These are phyloP conservation scores for Hypomontagnella monticulosa DNA, from an alignment of 495 filamentous ascomycete genomes.

Conservation along the genomic window DNA sequence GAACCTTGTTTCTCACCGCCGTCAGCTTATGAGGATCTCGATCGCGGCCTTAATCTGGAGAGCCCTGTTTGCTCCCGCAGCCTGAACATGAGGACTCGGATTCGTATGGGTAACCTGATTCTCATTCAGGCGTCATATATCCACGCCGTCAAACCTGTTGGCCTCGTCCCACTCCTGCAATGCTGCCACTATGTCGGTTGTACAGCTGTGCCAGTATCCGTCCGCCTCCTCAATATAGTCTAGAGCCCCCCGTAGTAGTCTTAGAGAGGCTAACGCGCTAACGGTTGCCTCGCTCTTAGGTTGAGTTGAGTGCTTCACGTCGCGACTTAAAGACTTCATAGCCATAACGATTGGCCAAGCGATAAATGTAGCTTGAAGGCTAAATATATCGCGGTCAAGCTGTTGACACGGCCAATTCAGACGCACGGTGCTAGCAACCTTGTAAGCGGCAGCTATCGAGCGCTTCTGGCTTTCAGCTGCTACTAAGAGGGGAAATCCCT, in stretches of 20 bases:
- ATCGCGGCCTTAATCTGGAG: too few relatives aligned
- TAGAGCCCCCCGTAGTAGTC: conserved; percentile 1
- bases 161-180: conserved; percentile 7
- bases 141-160: not conserved
- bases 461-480: conserved; percentile 7
- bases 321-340: conserved; percentile 6
- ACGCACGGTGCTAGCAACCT: conserved; percentile 9
- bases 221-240: conserved; percentile 11
- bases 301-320: not conserved
- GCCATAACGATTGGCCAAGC: conserved; percentile 8
- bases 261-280: conserved; percentile 1
- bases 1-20: too few relatives aligned
- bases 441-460: conserved; percentile 6
- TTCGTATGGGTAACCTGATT: not conserved
- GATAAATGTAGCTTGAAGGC: conserved; percentile 5
- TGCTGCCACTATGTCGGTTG: not conserved
- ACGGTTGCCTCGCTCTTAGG: conserved; percentile 5
- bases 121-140: conserved; percentile 1
- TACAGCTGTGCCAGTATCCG: conserved; percentile 11
- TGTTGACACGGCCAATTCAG: conserved; percentile 8
- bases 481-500: not conserved
- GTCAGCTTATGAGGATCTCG: too few relatives aligned
- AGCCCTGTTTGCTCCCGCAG: too few relatives aligned
- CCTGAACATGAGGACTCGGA: too few relatives aligned
- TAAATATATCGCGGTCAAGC: conserved; percentile 5